Conservation (phyloP, 192 early-diverging fungal species). For the Phlyctochytrium bullatum region DNA sequence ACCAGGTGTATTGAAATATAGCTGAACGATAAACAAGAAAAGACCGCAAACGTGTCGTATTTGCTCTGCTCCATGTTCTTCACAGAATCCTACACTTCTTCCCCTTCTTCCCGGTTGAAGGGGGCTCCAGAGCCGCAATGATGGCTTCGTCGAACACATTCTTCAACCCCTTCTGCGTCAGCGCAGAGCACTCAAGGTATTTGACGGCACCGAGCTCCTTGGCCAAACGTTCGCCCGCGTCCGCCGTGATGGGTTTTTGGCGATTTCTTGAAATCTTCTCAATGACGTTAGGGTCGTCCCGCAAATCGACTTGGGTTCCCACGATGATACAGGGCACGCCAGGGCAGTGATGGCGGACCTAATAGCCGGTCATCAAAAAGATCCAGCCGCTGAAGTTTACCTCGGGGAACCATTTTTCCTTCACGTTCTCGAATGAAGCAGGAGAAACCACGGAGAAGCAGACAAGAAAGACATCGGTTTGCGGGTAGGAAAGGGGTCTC, state of each 20-base stretch:
- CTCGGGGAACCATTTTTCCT: conserved; percentile 96
- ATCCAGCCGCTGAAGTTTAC: conserved; percentile 34
- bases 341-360: conserved; percentile 89
- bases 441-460: conserved; percentile 91
- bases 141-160: conserved; percentile 98
- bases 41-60: too few species aligned
- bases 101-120: conserved; percentile 69
- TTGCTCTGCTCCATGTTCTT: too few species aligned
- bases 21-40: too few species aligned
- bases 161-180: conserved; percentile 91
- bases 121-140: conserved; percentile 91
- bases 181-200: conserved; percentile 89
- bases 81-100: conserved; percentile 81
- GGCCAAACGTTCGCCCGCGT: conserved; percentile 80
- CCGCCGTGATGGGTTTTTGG: conserved; percentile 77
- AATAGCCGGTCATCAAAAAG: conserved; percentile 2
- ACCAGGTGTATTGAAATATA: too few species aligned
- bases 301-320: conserved; percentile 88
- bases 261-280: conserved; percentile 78
- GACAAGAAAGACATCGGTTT: conserved; percentile 93
- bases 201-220: conserved; percentile 83
- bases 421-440: conserved; percentile 93
- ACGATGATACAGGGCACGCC: conserved; percentile 94
- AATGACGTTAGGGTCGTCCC: conserved; percentile 75
- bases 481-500: conserved; percentile 90